Conservation (phyloP, 495 filamentous ascomycete species). For the Evansstolkia leycettana region DNA sequence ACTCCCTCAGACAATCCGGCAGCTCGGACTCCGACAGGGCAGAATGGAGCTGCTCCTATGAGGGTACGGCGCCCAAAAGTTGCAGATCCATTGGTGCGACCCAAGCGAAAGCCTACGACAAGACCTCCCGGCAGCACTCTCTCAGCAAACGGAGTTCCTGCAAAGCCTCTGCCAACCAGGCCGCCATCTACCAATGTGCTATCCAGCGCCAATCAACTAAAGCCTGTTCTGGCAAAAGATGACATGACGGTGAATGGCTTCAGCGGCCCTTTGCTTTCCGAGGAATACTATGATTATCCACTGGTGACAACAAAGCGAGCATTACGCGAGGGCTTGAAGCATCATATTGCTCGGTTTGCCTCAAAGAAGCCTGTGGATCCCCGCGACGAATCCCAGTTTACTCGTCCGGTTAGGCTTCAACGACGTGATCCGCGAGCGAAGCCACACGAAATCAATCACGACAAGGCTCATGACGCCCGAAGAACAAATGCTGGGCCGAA, state of each 20-base stretch:
- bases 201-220: conserved; percentile 3
- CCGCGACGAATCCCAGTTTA: conserved; percentile 67
- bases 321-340: conserved; percentile 65
- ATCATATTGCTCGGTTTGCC: conserved; percentile 73
- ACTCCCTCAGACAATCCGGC: conserved; percentile 22
- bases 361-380: conserved; percentile 56
- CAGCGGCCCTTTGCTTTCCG: conserved; percentile 40
- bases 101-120: conserved; percentile 37
- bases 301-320: conserved; percentile 70
- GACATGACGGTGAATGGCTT: conserved; percentile 44
- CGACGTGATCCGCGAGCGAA: conserved; percentile 76
- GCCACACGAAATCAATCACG: conserved; percentile 27
- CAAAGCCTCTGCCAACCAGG: conserved; percentile 2
- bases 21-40: conserved; percentile 16
- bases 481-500: conserved; percentile 21
- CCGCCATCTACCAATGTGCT: neutral
- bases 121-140: conserved; percentile 16
- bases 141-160: conserved; percentile 4
- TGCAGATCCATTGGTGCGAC: conserved; percentile 57
- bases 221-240: conserved; percentile 12
- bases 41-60: conserved; percentile 26
- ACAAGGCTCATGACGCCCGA: conserved; percentile 29
- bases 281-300: conserved; percentile 49
- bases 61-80: conserved; percentile 35
- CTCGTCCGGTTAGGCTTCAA: conserved; percentile 75